Percentiles rank a stretch among this genome's conserved stretches.
These are phyloP conservation scores for Candida ovalis DNA, from an alignment of 805 yeast species.

Conservation along the genomic window DNA sequence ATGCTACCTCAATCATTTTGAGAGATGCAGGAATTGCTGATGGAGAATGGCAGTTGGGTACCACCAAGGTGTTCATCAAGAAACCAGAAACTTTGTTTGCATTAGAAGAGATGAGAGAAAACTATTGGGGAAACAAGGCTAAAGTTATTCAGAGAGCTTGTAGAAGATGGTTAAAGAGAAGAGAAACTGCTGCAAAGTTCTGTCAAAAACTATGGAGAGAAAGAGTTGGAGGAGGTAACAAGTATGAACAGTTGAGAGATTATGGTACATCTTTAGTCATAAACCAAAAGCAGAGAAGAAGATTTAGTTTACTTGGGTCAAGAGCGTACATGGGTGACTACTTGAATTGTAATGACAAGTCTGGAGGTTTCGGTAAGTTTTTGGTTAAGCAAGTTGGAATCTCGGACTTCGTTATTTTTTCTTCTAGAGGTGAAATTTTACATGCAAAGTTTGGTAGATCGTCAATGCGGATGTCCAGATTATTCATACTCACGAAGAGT, in stretches of 20 bases:
- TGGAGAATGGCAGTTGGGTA: conserved; percentile 87
- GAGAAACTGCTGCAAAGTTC: conserved; percentile 80
- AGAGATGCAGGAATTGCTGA: conserved; percentile 62
- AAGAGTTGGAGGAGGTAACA: conserved; percentile 77
- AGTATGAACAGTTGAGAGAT: conserved; percentile 81
- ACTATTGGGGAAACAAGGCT: conserved; percentile 98
- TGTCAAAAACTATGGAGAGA: conserved; percentile 83
- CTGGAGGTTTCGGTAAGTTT: conserved; percentile 73
- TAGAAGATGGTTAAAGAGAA: conserved; percentile 75
- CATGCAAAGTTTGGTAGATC: conserved; percentile 91
- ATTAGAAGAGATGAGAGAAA: conserved; percentile 92
- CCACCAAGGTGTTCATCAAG: conserved; percentile 87
- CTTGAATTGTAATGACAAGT: conserved; percentile 69
- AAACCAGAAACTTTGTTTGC: conserved; percentile 97
- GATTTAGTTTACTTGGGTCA: conserved; percentile 81
- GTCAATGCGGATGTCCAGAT: conserved; percentile 69
- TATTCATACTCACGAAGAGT: conserved; percentile 62
- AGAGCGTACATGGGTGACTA: conserved; percentile 95
- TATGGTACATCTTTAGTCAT: conserved; percentile 69
- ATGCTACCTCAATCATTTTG: conserved; percentile 50
- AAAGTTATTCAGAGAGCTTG: conserved; percentile 96
- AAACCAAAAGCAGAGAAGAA: conserved; percentile 82
- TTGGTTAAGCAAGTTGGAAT: conserved; percentile 68
- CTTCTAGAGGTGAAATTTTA: conserved; percentile 76
- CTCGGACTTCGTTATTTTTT: conserved; percentile 66